Percentiles rank a stretch among this genome's conserved stretches.
Evolutionary conservation across 1,139 yeast genomes (phyloP).

Genomic region (Suhomyces choctaworum): DNA sequence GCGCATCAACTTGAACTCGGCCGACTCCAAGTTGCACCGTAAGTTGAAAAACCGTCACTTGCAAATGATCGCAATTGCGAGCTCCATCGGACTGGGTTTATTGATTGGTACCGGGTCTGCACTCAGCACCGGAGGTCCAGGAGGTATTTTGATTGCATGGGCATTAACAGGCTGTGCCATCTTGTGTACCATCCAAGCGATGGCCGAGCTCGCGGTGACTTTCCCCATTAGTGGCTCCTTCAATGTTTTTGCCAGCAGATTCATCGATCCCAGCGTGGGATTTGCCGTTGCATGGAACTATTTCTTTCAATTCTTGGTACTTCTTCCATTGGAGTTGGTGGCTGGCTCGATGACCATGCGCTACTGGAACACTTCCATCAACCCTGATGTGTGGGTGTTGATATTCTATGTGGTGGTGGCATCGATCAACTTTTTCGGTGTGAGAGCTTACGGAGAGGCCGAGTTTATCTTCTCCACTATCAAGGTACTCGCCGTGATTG

Average conservation of each 20-base stretch:
- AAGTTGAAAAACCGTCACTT: constrained; percentile 27
- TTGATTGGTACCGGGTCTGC: constrained; percentile 29
- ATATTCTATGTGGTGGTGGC: constrained; percentile 31
- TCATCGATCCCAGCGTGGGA: constrained; percentile 36
- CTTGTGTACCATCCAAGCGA: constrained; percentile 34
- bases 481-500: constrained; percentile 34
- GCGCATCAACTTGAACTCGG: constrained; percentile 23
- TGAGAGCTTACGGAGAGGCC: constrained; percentile 37
- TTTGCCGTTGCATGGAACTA: constrained; percentile 41
- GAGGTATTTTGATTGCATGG: constrained; percentile 53
- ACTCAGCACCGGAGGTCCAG: constrained; percentile 56
- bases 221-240: constrained; percentile 38
- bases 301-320: constrained; percentile 28
- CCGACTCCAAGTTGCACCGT: constrained; percentile 25
- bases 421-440: constrained; percentile 36
- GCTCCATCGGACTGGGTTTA: constrained; percentile 36
- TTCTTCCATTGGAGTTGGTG: constrained; percentile 34
- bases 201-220: constrained; percentile 37
- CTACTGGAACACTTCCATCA: constrained; percentile 31
- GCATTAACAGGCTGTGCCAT: constrained; percentile 31
- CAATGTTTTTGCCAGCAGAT: constrained; percentile 33
- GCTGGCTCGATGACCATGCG: constrained; percentile 35
- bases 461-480: constrained; percentile 34
- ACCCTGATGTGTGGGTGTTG: constrained; percentile 35
- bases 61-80: constrained; percentile 32